phyloP scores from a whole-genome alignment of 2,329 filamentous ascomycete species.

The Phialemonium atrogriseum region DNA sequence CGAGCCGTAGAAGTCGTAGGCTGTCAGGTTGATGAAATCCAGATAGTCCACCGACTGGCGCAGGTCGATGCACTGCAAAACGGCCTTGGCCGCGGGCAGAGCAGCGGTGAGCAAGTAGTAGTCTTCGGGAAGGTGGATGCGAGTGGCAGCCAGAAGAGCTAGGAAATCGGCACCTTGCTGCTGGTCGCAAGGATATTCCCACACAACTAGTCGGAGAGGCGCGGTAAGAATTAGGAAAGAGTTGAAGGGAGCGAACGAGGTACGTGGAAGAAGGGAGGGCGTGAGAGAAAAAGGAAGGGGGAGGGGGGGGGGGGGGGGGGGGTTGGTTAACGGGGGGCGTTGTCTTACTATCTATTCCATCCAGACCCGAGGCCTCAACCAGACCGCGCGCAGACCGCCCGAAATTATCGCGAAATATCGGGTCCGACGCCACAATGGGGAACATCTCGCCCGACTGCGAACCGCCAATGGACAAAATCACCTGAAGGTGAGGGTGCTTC shows the following conservation, averaged over 20 bases:
- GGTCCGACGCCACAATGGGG: slow-evolving; percentile 55
- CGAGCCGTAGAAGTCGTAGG: slow-evolving; percentile 69
- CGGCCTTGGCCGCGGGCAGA: slow-evolving; percentile 58
- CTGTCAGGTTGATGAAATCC: slow-evolving; percentile 70
- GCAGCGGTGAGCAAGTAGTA: slow-evolving; percentile 64
- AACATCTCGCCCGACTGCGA: slow-evolving; percentile 58
- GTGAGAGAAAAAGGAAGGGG: no score
- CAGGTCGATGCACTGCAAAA: slow-evolving; percentile 63
- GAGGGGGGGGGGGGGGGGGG: no score
- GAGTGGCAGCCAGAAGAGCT: slow-evolving; percentile 56
- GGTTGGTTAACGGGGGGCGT: no score
- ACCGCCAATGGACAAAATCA: slow-evolving; percentile 73
- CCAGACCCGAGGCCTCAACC: slow-evolving; percentile 61
- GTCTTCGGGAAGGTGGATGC: slow-evolving; percentile 59
- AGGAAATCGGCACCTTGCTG: slow-evolving; percentile 65
- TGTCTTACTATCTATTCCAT: slow-evolving; percentile 72
- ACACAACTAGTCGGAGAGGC: slow-evolving; percentile 52
- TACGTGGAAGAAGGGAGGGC: not conserved
- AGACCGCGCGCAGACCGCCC: slow-evolving; percentile 57
- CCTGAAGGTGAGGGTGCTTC: slow-evolving; percentile 60
- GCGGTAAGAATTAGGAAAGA: no score
- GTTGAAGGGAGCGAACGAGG: no score
- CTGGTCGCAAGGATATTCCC: slow-evolving; percentile 64
- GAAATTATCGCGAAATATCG: slow-evolving; percentile 58
- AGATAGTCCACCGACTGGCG: slow-evolving; percentile 53